Base-by-base conservation (phyloP, 2,329 filamentous ascomycete species). In the Pyrenophora seminiperda region DNA sequence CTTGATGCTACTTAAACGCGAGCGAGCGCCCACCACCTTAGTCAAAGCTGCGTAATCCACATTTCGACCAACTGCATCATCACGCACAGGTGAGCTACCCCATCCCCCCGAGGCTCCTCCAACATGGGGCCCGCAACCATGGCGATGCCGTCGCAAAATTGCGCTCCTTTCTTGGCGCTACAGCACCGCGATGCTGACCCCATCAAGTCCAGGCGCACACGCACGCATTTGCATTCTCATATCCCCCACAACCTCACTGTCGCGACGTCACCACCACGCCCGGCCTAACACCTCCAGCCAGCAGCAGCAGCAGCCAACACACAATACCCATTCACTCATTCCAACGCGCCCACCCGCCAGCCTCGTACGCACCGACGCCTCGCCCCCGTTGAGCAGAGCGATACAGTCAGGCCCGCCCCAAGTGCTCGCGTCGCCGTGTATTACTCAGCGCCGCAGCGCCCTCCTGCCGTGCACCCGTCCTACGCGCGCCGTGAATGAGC, bases 31-130 rank as follows among this genome's bases (percentile, higher is more conserved):
- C 54, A 40, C 47, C 56, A 46, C 45, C 50, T 60, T 60, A 60
- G 57, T 60, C 57, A 60, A 50, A 50, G 49, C 57, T 60, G 54
- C 49, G 49, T 60, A 58, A 60, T 59, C 57, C 46, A 43, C 54
- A 43, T 54, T 41, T 45, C 46, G 47, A 47, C 56, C 54, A 58
- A 59, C 56, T 47, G 47, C 53, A 57, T 56, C 55, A 39, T 54
- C 55, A 42, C 44, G 19, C 50, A 56, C 56, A 59, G 55, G 62
- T 65, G 57, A 60, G 62, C 52, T 49, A 33, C 47, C 41, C 36
- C 44, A 39, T 34, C 37, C 29, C 31, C 50, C 30, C n/a, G n/a
- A 22, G 15, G 31, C 45, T 15, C 5, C 31, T 24, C 47, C 39
- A 43, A 27, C 37, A 31, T 22, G 38, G 41, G 37, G 33, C 52